Evolutionary conservation across 225 moss, liverwort and hornwort species (phyloP), one percentile per base, ranked within the genome.

Genomic region (Pleurozium schreberi): DNA sequence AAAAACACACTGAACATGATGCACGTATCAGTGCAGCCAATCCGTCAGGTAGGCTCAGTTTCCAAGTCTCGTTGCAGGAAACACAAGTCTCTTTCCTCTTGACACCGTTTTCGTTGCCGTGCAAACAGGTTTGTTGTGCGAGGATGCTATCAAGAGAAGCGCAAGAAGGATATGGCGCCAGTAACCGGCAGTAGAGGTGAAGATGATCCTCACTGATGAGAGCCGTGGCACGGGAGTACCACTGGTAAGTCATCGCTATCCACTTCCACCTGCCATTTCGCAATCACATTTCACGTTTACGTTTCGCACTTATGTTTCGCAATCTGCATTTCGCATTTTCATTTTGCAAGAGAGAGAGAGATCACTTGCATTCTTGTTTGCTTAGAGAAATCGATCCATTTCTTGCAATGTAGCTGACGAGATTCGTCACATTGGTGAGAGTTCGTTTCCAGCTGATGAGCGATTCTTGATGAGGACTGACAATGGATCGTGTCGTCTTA

Each of bases 391-490:
- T 9, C 18, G 65, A 66, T 79, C 65, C 23, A 47, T 84, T 89
- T 90, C 88, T 90, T 87, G 87, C 80, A 86, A 58, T 76, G 81
- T 74, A 70, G 78, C 16, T 75, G n/a, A 75, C 27, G 87, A 87
- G 79, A 87, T 65, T 78, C 65, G 66, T 63, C 73, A 50, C 64
- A 52, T 78, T 49, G 58, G 63, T 49, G 76, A 74, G 31, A 84
- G 20, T 27, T 83, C 27, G 42, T 40, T 78, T 83, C 73, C 53
- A 83, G 79, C 86, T 88, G 59, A 65, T 50, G 50, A 64, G 65
- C 11, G 59, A 43, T 81, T 85, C 75, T 88, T 86, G 83, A 45
- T 92, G 80, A 88, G 53, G 57, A 80, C 90, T 89, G 90, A 89
- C 87, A 53, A 59, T 74, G 81, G 85, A 82, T 89, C 76, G 76